A percentile compares a stretch with the other conserved stretches of the same genome.
Evolutionary conservation across 805 yeast species (phyloP).

Genomic region (Isabelozyma pseudorhagii): DNA sequence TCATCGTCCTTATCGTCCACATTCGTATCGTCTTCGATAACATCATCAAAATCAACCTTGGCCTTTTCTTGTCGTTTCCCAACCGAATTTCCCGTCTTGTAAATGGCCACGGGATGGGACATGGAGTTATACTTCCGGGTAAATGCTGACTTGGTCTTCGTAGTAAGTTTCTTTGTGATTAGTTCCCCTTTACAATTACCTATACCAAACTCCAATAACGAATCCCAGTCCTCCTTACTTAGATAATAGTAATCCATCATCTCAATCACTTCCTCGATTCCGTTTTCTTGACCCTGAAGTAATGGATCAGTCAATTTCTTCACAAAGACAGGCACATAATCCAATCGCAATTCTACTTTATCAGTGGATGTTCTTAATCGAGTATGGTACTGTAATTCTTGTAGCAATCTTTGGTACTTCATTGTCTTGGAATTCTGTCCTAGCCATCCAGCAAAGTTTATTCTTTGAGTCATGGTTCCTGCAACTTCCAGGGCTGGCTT

Average conservation of each 20-base stretch:
- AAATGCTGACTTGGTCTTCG: constrained; percentile 79
- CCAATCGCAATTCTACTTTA: constrained; percentile 68
- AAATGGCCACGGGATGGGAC: constrained; percentile 83
- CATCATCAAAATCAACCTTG: constrained; percentile 70
- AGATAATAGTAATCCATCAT: constrained; percentile 81
- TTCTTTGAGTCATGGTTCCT: constrained; percentile 66
- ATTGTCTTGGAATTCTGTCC: constrained; percentile 86
- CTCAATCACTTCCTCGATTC: constrained; percentile 62
- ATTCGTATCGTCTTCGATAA: constrained; percentile 56
- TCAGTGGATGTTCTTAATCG: constrained; percentile 77
- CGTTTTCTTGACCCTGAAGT: constrained; percentile 52
- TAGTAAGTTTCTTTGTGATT: constrained; percentile 59
- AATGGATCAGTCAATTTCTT: constrained; percentile 60
- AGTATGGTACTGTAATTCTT: constrained; percentile 86
- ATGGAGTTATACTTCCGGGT: constrained; percentile 77
- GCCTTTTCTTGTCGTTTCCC: constrained; percentile 17
- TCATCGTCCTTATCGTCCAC: constrained; percentile 41
- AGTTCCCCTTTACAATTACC: constrained; percentile 47
- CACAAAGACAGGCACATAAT: constrained; percentile 66
- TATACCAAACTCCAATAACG: constrained; percentile 76
- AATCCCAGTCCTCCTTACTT: constrained; percentile 92
- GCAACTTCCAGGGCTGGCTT: constrained; percentile 72
- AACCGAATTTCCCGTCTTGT: constrained; percentile 65
- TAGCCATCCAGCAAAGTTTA: constrained; percentile 79
- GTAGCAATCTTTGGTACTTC: constrained; percentile 75